Evolutionary conservation across 2,329 filamentous ascomycete genomes (phyloP), one percentile per base, ranked within the genome.

Genomic region (Botrytis fabae): DNA sequence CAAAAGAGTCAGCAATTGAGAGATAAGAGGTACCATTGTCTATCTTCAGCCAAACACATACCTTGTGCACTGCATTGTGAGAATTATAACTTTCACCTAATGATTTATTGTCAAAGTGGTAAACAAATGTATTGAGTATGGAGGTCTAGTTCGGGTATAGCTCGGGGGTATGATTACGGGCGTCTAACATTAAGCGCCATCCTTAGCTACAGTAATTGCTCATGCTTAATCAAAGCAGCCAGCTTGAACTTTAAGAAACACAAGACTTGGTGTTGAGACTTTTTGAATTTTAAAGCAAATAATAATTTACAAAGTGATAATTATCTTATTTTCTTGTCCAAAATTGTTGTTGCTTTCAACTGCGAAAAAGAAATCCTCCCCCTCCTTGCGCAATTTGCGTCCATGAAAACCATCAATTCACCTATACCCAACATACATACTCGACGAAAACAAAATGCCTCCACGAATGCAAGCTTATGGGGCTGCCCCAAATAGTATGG

Each of bases 381-480:
- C 16, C 54, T 69, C 38, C 46, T 25, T 70, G 75, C 76, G 76
- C 77, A 72, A 46, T 76, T 74, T 78, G 77, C 78, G 78, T 78
- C 78, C 78, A 81, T 81, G 80, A 80, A 80, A 77, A 74, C 77
- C 75, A 74, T 72, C 77, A 75, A 76, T 73, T 76, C 76, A 66
- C 77, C 74, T 72, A 74, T 76, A 77, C 78, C 73, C 72, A 78
- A 78, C 76, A 80, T 76, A 80, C 74, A 79, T 77, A 79, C 71
- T 75, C 78, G 73, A 78, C 72, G 77, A 71, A 76, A 69, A 74
- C 77, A 78, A 77, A 71, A 81, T 81, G 80, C 79, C 80, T 77
- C 80, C 80, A 59, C 77, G 78, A 75, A 79, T 80, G 76, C 80
- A 79, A 75, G 79, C 79, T 76, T 81, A 80, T 75, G 80, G 79